Evolutionary conservation across 1,284 basidiomycete genomes (phyloP).

Genomic region (Austropuccinia psidii): DNA sequence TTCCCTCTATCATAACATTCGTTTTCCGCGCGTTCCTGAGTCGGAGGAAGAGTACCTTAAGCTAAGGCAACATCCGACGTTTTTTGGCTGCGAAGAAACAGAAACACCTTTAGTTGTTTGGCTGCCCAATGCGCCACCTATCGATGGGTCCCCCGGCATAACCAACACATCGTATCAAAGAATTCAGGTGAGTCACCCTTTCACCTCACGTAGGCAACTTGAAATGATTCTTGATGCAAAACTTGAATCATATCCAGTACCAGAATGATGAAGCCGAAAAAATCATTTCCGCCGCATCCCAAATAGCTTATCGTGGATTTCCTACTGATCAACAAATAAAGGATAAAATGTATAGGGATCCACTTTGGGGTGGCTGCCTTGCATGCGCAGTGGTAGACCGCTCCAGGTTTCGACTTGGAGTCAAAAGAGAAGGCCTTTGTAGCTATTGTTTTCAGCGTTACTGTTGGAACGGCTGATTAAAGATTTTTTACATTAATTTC

Average conservation of each 20-base stretch:
- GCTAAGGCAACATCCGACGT: conserved; percentile 16
- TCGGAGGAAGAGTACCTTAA: neutral
- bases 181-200: conserved; percentile 9
- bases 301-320: conserved; percentile 22
- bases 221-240: neutral
- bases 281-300: conserved; percentile 10
- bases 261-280: neutral
- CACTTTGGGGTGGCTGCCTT: conserved; percentile 25
- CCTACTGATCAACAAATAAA: neutral
- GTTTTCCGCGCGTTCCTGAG: conserved; percentile 10
- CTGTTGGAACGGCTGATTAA: conserved; percentile 25
- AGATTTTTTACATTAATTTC: too few relatives aligned
- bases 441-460: conserved; percentile 26
- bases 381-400: conserved; percentile 31
- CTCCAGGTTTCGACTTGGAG: neutral
- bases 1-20: neutral
- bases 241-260: neutral
- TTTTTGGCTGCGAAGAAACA: conserved; percentile 27
- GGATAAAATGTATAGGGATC: conserved; percentile 8
- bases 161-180: conserved; percentile 23
- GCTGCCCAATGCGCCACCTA: conserved; percentile 17
- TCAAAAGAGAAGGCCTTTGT: conserved; percentile 12
- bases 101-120: conserved; percentile 12
- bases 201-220: neutral
- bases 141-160: conserved; percentile 4